These are phyloP conservation scores for Claviceps citrina DNA, from an alignment of 2,329 filamentous ascomycete genomes.

Conservation along the genomic window DNA sequence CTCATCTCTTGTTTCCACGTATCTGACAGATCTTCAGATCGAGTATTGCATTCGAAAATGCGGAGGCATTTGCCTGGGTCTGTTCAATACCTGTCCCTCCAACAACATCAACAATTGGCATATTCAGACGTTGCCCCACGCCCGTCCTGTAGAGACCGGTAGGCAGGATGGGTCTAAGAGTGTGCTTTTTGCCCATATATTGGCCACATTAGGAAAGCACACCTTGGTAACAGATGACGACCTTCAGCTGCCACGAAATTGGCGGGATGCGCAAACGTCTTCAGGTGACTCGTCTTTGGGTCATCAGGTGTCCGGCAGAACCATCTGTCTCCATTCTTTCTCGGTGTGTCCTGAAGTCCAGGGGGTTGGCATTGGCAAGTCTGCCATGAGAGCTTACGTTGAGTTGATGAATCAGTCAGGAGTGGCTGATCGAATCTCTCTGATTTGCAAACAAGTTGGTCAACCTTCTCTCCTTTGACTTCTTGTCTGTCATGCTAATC, in stretches of 20 bases:
- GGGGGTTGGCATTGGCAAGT: conserved; percentile 55
- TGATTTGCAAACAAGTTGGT: conserved; percentile 49
- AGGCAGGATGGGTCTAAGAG: conserved; percentile 19
- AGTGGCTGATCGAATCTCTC: conserved; percentile 54
- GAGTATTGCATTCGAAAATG: conserved; percentile 14
- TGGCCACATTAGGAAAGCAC: conserved; percentile 55
- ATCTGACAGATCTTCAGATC: conserved; percentile 10
- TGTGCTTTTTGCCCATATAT: conserved; percentile 61
- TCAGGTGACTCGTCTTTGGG: conserved; percentile 30
- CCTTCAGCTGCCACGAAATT: conserved; percentile 59
- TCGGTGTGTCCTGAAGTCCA: conserved; percentile 66
- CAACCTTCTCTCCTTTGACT: background rate
- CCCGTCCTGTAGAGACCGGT: conserved; percentile 40
- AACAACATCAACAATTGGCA: conserved; percentile 30
- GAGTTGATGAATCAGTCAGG: conserved; percentile 58
- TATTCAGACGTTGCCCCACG: conserved; percentile 34
- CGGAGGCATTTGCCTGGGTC: conserved; percentile 55
- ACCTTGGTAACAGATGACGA: conserved; percentile 37
- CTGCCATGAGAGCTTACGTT: conserved; percentile 34
- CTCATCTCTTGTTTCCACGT: background rate
- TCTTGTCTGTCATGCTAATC: background rate
- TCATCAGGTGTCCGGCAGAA: conserved; percentile 58
- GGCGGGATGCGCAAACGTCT: conserved; percentile 35
- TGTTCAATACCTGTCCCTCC: conserved; percentile 54
- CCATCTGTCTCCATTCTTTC: conserved; percentile 68